Evolutionary conservation across 352 stramenopile species (phyloP).

Genomic region (Saprolegnia parasitica): DNA sequence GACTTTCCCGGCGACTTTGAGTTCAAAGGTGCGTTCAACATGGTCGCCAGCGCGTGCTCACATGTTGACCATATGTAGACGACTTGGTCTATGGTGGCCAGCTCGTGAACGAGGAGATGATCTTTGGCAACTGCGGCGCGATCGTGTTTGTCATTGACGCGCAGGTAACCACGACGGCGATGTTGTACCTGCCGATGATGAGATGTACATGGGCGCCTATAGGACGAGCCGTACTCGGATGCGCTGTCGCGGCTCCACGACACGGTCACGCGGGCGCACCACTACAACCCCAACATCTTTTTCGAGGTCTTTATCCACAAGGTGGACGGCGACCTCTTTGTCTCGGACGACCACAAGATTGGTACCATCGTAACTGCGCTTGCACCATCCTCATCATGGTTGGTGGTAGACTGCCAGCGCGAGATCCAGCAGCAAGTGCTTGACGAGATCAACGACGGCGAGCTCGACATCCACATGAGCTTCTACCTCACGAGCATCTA

Average conservation of each 20-base stretch:
- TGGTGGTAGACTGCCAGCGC: slow-evolving; percentile 87
- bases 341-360: slow-evolving; percentile 98
- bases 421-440: slow-evolving; percentile 97
- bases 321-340: slow-evolving; percentile 97
- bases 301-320: slow-evolving; percentile 99
- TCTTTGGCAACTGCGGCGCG: slow-evolving; percentile 87
- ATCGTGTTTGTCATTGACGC: slow-evolving; percentile 98
- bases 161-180: slow-evolving; percentile 32
- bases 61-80: slow-evolving; percentile 34
- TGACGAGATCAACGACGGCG: slow-evolving; percentile 93
- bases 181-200: too few species aligned
- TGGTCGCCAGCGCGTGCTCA: slow-evolving; percentile 32
- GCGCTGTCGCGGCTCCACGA: slow-evolving; percentile 83
- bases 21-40: slow-evolving; percentile 54
- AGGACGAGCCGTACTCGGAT: slow-evolving; percentile 90
- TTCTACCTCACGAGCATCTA: slow-evolving; percentile 91
- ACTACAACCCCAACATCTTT: slow-evolving; percentile 93
- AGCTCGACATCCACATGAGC: slow-evolving; percentile 90
- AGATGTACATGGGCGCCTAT: not conserved
- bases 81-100: slow-evolving; percentile 85
- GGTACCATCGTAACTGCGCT: slow-evolving; percentile 37
- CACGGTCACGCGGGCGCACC: slow-evolving; percentile 78
- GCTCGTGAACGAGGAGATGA: slow-evolving; percentile 88
- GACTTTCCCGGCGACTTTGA: slow-evolving; percentile 97
- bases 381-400: not conserved